Conservation (phyloP, 768 basidiomycete genomes). For the Mycena vitilis region DNA sequence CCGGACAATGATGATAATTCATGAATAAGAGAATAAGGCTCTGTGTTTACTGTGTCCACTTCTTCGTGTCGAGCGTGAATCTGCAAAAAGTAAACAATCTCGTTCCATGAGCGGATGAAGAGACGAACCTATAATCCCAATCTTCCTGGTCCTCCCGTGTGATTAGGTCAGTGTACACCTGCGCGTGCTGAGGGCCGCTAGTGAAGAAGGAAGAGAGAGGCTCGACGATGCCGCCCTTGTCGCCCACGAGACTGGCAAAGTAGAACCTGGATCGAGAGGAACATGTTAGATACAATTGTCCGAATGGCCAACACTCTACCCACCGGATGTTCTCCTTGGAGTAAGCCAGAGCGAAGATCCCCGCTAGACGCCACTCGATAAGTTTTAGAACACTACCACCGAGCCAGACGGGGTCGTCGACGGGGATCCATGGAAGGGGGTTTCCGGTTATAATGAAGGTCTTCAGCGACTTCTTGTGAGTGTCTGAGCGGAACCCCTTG, state of each 20-base stretch:
- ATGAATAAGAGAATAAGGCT: neutral
- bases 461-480: conserved; percentile 31
- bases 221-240: conserved; percentile 8
- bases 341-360: neutral
- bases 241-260: conserved; percentile 9
- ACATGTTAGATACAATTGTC: neutral
- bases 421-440: conserved; percentile 22
- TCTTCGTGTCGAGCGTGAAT: neutral
- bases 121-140: conserved; percentile 15
- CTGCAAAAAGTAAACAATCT: neutral
- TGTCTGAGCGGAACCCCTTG: conserved; percentile 28
- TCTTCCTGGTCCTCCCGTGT: conserved; percentile 13
- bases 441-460: conserved; percentile 38
- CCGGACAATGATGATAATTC: too few species aligned
- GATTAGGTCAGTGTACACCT: conserved; percentile 29
- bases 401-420: neutral
- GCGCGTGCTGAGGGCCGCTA: conserved; percentile 33
- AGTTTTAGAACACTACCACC: neutral
- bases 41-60: neutral
- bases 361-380: conserved; percentile 10
- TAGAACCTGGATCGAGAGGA: conserved; percentile 8
- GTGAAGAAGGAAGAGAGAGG: conserved; percentile 23
- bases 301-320: neutral
- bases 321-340: conserved; percentile 15
- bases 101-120: neutral